Evolutionary conservation across 192 early-diverging fungal genomes (phyloP), one percentile per base, ranked within the genome.

Genomic region (Powellomyces hirtus): DNA sequence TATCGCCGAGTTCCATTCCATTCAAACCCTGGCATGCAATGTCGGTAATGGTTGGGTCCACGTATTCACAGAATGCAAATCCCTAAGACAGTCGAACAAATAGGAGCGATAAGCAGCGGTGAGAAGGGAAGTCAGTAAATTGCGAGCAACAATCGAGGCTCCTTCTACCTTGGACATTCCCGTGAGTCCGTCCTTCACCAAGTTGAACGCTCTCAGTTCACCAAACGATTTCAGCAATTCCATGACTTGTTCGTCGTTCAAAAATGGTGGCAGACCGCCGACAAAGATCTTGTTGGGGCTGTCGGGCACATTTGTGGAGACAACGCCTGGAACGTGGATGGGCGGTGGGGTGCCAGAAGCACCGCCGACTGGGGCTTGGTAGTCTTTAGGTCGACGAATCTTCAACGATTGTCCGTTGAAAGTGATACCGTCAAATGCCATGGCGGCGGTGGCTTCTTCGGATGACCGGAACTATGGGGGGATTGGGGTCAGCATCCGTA

Each of bases 61-160:
- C 81, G 64, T 94, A 99, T 78, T 99, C 97, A 74, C 94, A 96
- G 66, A 99, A 97, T 1, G 95, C 97, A 81, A 92, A 97, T 1
- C 97, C 97, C 79, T 92, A 67, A 35, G 53, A n/a, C n/a, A n/a
- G n/a, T 44, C 5, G n/a, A 14, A 5, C 3, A 49, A 14, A 49
- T 6, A 49, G n/a, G 46, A 49, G 46, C 18, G 67, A n/a, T 36
- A 27, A 64, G 45, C 24, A 59, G 35, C 35, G 14, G 0, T 16
- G 26, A 49, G 46, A 18, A 16, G 2, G 26, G 26, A 3, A 24
- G n/a, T n/a, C n/a, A 24, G 14, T 2, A 3, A 14, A 49, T 14
- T 3, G 46, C 16, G 26, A 49, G 46, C 2, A 24, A 24, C n/a
- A 3, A n/a, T n/a, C n/a, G 2, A 49, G 16, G 14, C 53, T 5